Evolutionary conservation across 2,329 filamentous ascomycete species (phyloP), one percentile per base, ranked within the genome.

Genomic region (Neofusicoccum ribis): DNA sequence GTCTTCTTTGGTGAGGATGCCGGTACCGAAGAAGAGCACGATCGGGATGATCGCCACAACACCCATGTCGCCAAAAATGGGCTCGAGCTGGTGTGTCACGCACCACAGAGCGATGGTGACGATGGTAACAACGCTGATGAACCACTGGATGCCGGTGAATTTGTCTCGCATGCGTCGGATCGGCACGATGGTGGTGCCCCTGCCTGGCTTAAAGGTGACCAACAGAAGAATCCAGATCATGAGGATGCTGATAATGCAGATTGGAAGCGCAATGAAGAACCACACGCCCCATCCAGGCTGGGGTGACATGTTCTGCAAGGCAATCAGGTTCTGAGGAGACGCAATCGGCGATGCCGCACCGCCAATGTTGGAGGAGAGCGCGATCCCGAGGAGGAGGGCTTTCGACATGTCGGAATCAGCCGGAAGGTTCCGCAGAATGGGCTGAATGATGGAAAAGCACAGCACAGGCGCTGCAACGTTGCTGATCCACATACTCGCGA

Each of bases 401-500:
- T 97, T 97, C 70, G 92, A 92, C 89, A 98, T 98, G 77, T 90
- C 86, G 15, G 93, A 97, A 72, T 95, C 93, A 0, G 91, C 86
- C 0, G 94, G 91, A 39, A 99, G 85, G 68, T 97, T 99, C 67
- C 95, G 92, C 34, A 99, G 85, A 82, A 99, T 93, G 3, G 96
- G 95, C 88, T 94, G 46, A n/a, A 99, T 96, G 72, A 99, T 97
- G 20, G 93, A 96, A 78, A 96, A 98, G 82, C 95, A 99, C 43
- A 99, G 85, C 9, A 99, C 95, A 0, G 95, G 95, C 1, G 96
- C 94, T 1, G 95, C 95, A 34, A 99, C 96, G 71, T 99, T 99
- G 80, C 93, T 97, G 73, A 99, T 98, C 84, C 96, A 92, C 95
- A 99, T 99, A 72, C 93, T 97, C 8, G 96, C 90, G 76, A 99